These are phyloP conservation scores for Stemphylium beticola DNA, from an alignment of 2,329 filamentous ascomycete genomes.

Conservation along the genomic window DNA sequence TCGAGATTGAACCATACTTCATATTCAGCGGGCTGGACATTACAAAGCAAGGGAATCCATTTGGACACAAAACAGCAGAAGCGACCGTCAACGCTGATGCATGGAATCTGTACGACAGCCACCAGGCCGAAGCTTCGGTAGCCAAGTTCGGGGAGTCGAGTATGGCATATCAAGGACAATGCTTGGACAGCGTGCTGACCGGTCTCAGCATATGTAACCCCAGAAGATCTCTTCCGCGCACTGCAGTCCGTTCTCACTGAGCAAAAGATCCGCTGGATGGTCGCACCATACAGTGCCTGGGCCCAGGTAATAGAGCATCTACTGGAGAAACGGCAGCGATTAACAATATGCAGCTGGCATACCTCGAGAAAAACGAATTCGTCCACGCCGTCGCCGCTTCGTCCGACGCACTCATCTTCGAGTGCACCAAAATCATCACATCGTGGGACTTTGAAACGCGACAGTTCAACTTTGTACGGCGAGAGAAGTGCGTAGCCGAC, in stretches of 20 bases:
- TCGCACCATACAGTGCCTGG: constrained; percentile 86
- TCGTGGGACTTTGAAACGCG: constrained; percentile 71
- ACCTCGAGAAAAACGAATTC: constrained; percentile 70
- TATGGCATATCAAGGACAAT: constrained; percentile 47
- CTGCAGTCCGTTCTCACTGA: constrained; percentile 76
- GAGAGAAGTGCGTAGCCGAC: constrained; percentile 72
- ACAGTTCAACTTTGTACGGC: constrained; percentile 68
- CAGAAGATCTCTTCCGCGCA: constrained; percentile 75
- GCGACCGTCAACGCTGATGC: constrained; percentile 76
- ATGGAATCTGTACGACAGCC: constrained; percentile 85
- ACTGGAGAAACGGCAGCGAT: background rate
- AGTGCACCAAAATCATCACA: constrained; percentile 76
- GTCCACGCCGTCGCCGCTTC: constrained; percentile 80
- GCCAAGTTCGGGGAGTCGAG: constrained; percentile 84
- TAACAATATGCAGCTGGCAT: constrained; percentile 66
- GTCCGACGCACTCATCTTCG: constrained; percentile 84
- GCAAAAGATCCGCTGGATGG: constrained; percentile 74
- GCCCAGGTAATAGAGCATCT: constrained; percentile 69
- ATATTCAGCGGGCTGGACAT: constrained; percentile 89
- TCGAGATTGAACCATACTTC: constrained; percentile 80
- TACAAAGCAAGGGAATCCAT: constrained; percentile 69
- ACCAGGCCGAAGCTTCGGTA: constrained; percentile 81
- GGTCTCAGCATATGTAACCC: constrained; percentile 63
- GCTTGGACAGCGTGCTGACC: constrained; percentile 16
- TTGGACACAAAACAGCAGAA: constrained; percentile 65